These are phyloP conservation scores for Talaromyces liani DNA, from an alignment of 495 filamentous ascomycete genomes.

Conservation along the genomic window DNA sequence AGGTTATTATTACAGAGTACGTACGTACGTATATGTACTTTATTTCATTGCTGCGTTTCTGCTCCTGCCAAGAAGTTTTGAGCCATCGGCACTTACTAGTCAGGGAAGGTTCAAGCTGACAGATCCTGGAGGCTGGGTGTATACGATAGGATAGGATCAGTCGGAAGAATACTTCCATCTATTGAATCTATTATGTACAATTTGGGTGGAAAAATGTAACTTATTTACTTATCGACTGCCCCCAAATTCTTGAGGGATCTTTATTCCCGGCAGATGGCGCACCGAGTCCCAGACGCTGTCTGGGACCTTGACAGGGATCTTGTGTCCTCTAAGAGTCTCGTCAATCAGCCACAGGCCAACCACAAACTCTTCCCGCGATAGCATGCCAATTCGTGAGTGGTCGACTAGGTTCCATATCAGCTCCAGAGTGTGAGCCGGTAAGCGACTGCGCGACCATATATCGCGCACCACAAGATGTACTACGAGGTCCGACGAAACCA, in stretches of 20 bases:
- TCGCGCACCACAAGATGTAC: conserved; percentile 76
- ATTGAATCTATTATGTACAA: background rate
- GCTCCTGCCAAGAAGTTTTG: background rate
- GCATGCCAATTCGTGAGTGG: conserved; percentile 44
- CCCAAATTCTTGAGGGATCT: background rate
- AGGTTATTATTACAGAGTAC: background rate
- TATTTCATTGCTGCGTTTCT: background rate
- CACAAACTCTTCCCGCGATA: conserved; percentile 80
- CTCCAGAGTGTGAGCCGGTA: conserved; percentile 60
- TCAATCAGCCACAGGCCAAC: conserved; percentile 96
- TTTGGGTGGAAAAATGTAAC: background rate
- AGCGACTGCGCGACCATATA: conserved; percentile 73
- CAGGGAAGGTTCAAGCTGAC: background rate
- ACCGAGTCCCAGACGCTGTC: conserved; percentile 87
- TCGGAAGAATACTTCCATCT: background rate
- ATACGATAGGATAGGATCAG: background rate
- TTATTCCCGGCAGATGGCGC: conserved; percentile 35
- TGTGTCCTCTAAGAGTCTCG: conserved; percentile 78
- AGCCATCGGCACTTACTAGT: background rate
- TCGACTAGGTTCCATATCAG: conserved; percentile 87
- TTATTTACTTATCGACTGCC: background rate
- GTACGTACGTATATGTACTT: background rate
- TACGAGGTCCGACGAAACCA: conserved; percentile 46
- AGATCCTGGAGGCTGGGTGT: background rate
- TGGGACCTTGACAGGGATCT: conserved; percentile 69